A percentile compares a stretch with the other conserved stretches of the same genome.
Evolutionary conservation across 305 asterid genomes (phyloP).

Genomic region (Petunia hybrid): DNA sequence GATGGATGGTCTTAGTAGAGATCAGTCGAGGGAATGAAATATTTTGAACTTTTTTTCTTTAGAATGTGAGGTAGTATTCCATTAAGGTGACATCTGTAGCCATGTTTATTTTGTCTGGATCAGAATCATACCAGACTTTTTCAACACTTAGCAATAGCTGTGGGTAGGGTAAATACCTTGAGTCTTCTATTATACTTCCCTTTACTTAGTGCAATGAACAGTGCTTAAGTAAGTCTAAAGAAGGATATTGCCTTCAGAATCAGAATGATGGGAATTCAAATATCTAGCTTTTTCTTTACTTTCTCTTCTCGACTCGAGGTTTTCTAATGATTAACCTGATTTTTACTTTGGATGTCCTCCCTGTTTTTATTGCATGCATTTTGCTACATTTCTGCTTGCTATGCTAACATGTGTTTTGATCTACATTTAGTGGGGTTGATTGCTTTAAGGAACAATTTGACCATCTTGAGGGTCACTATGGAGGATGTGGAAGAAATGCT

Average conservation of each 20-base stretch:
- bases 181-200: not conserved
- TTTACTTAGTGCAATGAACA: not conserved
- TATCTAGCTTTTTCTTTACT: not conserved
- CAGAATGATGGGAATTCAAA: not conserved
- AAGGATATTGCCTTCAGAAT: not conserved
- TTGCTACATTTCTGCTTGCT: not conserved
- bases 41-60: not conserved
- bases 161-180: not conserved
- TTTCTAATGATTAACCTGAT: not conserved
- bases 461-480: constrained; percentile 76
- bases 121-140: not conserved
- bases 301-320: not conserved
- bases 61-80: not conserved
- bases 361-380: not conserved
- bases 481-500: constrained; percentile 54
- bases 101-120: not conserved
- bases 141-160: not conserved
- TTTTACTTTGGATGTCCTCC: not conserved
- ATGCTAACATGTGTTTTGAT: constrained; percentile 21
- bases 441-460: constrained; percentile 89
- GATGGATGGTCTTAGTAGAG: not conserved
- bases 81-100: not conserved
- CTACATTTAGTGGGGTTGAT: constrained; percentile 75
- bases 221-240: not conserved
- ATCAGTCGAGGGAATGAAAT: not conserved